A percentile compares a stretch with the other conserved stretches of the same genome.
Evolutionary conservation across 306 rosid genomes (phyloP).

Genomic region (Rubus idaeus): DNA sequence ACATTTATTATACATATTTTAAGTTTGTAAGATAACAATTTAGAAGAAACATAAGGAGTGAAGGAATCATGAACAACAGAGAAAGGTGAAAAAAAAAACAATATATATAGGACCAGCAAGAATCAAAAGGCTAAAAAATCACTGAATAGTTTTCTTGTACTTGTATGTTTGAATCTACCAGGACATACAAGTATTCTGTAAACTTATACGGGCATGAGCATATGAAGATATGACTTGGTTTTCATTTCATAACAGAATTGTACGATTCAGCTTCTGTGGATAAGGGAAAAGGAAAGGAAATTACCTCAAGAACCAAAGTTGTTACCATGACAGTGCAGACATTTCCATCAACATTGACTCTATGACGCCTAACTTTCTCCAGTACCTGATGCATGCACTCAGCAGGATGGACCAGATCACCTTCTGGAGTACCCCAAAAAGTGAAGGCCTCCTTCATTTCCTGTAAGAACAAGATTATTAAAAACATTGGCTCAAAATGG

Average conservation of each 20-base stretch:
- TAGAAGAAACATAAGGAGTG: background rate
- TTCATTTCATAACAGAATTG: background rate
- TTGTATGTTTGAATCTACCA: background rate
- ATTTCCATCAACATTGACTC: slow-evolving; percentile 96
- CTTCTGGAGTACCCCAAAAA: slow-evolving; percentile 97
- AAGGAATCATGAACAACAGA: background rate
- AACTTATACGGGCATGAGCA: background rate
- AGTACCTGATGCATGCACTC: slow-evolving; percentile 98
- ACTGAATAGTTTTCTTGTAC: background rate
- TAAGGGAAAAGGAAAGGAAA: slow-evolving; percentile 12
- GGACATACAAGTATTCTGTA: background rate
- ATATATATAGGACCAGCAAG: too few relatives aligned
- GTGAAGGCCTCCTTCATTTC: slow-evolving; percentile 75
- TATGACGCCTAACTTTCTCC: slow-evolving; percentile 91
- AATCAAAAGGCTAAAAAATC: background rate
- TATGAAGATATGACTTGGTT: background rate
- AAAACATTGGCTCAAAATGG: background rate
- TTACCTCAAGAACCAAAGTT: slow-evolving; percentile 91
- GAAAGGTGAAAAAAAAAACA: background rate
- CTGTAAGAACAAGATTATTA: slow-evolving; percentile 42
- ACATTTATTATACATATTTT: too few relatives aligned
- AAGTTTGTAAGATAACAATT: too few relatives aligned
- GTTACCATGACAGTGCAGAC: slow-evolving; percentile 98
- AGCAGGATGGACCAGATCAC: slow-evolving; percentile 91
- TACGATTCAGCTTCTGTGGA: slow-evolving; percentile 4